Evolutionary conservation across 768 basidiomycete species (phyloP).

Genomic region (Leucosporidium creatinivorum): DNA sequence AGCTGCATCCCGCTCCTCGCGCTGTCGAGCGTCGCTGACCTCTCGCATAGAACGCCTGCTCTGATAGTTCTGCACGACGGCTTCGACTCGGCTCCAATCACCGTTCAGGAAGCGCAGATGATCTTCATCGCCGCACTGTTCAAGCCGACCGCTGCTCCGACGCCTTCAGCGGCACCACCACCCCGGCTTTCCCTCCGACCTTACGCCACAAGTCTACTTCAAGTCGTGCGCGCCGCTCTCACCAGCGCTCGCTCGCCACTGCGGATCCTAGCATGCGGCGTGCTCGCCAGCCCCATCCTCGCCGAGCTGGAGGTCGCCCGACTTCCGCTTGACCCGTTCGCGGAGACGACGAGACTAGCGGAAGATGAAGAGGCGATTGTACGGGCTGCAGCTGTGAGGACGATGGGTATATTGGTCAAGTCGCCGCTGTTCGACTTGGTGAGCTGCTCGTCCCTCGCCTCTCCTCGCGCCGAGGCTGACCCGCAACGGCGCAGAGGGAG

Average conservation of each 20-base stretch:
- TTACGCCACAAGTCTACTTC: not conserved
- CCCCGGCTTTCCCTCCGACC: not conserved
- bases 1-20: not conserved
- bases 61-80: not conserved
- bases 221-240: not conserved
- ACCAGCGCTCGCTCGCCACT: not conserved
- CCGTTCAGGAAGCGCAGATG: conserved; percentile 1
- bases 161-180: too few relatives aligned
- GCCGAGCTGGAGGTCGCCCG: not conserved
- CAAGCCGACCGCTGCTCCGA: not conserved
- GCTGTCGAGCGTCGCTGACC: not conserved
- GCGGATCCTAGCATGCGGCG: conserved; percentile 3
- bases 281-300: not conserved
- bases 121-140: conserved; percentile 12
- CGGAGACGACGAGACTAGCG: not conserved
- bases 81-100: not conserved
- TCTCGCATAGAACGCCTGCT: not conserved
- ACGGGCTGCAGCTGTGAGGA: not conserved
- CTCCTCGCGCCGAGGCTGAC: not conserved
- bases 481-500: not conserved
- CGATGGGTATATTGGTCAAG: conserved; percentile 1
- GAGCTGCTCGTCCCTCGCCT: too few relatives aligned
- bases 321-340: not conserved
- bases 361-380: not conserved
- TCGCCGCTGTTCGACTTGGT: not conserved